A percentile compares a stretch with the other conserved stretches of the same genome.
These are phyloP conservation scores for Inonotus hispidus DNA, from an alignment of 1,284 basidiomycete species.

Conservation along the genomic window DNA sequence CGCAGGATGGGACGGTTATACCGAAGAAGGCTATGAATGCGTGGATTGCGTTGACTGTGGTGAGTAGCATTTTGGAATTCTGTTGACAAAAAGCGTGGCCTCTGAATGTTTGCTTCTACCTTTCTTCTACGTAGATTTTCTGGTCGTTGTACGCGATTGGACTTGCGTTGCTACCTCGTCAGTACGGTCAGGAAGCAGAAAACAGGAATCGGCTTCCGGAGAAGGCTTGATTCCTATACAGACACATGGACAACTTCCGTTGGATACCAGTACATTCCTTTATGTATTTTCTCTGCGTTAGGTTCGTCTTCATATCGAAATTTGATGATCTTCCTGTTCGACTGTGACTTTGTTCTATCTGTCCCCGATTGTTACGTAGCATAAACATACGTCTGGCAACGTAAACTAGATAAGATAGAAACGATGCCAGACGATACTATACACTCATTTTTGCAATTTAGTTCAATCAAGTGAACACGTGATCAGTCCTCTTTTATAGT, in stretches of 20 bases:
- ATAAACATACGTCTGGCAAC: too few relatives aligned
- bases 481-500: too few relatives aligned
- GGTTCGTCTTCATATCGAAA: too few relatives aligned
- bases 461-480: too few relatives aligned
- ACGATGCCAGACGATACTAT: too few relatives aligned
- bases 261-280: background rate
- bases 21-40: slow-evolving; percentile 38
- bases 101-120: background rate
- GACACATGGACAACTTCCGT: background rate
- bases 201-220: slow-evolving; percentile 5
- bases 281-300: background rate
- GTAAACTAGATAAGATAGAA: too few relatives aligned
- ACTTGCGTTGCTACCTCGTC: slow-evolving; percentile 38
- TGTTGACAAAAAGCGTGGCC: too few relatives aligned
- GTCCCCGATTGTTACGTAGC: too few relatives aligned
- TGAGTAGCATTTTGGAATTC: slow-evolving; percentile 1
- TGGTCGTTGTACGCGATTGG: slow-evolving; percentile 43
- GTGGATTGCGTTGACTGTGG: slow-evolving; percentile 29
- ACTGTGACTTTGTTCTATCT: too few relatives aligned
- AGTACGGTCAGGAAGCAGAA: slow-evolving; percentile 36
- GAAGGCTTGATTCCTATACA: background rate
- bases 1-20: slow-evolving; percentile 35
- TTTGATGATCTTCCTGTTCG: too few relatives aligned
- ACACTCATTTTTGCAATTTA: too few relatives aligned
- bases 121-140: slow-evolving; percentile 35